Percentiles rank a stretch among this genome's conserved stretches.
Conservation (phyloP, 345 rosid species). For the Gossypium stocksii region DNA sequence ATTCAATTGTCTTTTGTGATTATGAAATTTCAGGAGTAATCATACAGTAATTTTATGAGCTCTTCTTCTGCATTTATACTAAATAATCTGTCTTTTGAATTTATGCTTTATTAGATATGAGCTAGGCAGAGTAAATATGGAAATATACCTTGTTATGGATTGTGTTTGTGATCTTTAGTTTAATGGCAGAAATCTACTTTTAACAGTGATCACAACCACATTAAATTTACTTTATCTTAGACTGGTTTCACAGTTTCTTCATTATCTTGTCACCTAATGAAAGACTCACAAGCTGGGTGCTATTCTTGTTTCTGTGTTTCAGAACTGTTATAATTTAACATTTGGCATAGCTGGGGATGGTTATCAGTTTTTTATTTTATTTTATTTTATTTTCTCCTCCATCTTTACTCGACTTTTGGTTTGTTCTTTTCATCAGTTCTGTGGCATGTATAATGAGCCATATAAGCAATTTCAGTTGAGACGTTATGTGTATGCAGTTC, state of each 20-base stretch:
- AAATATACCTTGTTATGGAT: neutral
- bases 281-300: neutral
- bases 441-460: neutral
- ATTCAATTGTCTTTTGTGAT: neutral
- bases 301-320: neutral
- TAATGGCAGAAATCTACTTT: neutral
- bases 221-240: neutral
- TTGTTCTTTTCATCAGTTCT: neutral
- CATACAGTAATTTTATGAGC: neutral
- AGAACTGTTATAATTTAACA: neutral
- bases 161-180: neutral
- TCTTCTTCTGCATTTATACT: neutral
- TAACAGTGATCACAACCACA: neutral
- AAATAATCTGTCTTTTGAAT: neutral
- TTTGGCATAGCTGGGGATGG: neutral
- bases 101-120: neutral
- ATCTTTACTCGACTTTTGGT: neutral
- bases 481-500: neutral
- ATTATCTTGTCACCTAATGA: neutral
- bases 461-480: neutral
- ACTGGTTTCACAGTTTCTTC: neutral
- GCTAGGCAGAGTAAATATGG: conserved; percentile 2
- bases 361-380: neutral
- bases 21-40: neutral
- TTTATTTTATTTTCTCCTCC: neutral